These are phyloP conservation scores for Phytopythium mirpurense DNA, from an alignment of 352 stramenopile genomes.

Conservation along the genomic window DNA sequence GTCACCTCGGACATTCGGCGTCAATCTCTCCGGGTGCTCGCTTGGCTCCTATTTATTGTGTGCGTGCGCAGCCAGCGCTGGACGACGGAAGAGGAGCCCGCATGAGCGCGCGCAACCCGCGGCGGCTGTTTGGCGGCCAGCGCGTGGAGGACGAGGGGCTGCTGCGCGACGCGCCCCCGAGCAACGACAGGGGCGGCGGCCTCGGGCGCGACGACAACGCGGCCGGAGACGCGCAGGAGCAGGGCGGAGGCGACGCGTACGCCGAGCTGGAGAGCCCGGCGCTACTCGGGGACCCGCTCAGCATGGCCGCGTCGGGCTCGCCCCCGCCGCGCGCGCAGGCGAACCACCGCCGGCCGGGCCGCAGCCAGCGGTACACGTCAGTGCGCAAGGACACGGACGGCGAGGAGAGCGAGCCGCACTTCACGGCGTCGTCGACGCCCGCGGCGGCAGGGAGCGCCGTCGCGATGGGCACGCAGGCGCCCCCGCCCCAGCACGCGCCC, in stretches of 20 bases:
- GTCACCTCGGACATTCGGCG: too few species aligned
- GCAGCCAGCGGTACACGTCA: slow-evolving; percentile 4
- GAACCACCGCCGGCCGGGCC: slow-evolving; percentile 2
- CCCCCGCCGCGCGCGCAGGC: neutral
- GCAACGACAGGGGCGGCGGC: slow-evolving; percentile 18
- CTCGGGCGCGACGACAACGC: neutral
- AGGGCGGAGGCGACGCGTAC: slow-evolving; percentile 22
- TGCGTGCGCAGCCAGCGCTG: neutral
- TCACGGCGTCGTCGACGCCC: neutral
- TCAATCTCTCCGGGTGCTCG: too few species aligned
- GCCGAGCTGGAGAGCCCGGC: slow-evolving; percentile 29
- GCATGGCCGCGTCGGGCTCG: slow-evolving; percentile 2
- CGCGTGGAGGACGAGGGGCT: slow-evolving; percentile 49
- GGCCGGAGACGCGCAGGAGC: neutral
- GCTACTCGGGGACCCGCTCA: slow-evolving; percentile 22
- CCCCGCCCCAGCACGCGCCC: slow-evolving; percentile 3
- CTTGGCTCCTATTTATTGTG: neutral
- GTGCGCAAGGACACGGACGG: slow-evolving; percentile 24
- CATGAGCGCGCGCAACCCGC: slow-evolving; percentile 18
- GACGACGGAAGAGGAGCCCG: neutral
- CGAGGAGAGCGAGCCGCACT: slow-evolving; percentile 5
- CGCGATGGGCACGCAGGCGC: slow-evolving; percentile 9
- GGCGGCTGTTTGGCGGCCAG: slow-evolving; percentile 42
- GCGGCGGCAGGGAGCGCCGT: slow-evolving; percentile 1
- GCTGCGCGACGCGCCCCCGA: slow-evolving; percentile 18